These are phyloP conservation scores for Mycena kentingensis DNA, from an alignment of 768 basidiomycete genomes.

Conservation along the genomic window DNA sequence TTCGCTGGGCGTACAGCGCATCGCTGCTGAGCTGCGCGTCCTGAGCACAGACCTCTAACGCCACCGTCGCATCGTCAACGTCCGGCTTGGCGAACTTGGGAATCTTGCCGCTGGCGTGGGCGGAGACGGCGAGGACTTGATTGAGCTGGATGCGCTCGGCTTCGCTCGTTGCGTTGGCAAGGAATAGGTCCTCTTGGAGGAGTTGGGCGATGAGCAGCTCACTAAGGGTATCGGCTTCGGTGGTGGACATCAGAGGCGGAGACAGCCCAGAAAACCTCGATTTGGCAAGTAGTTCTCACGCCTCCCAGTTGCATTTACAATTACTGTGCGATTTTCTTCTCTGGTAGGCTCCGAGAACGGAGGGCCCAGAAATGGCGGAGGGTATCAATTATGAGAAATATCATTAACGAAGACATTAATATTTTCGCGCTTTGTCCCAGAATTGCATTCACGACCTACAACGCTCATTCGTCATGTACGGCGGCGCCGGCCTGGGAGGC, in stretches of 20 bases:
- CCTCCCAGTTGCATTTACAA: too few relatives aligned
- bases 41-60: conserved; percentile 29
- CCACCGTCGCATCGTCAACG: conserved; percentile 30
- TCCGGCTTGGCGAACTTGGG: conserved; percentile 20
- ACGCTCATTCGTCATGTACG: too few relatives aligned
- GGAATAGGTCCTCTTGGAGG: conserved; percentile 34
- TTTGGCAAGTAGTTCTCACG: too few relatives aligned
- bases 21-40: conserved; percentile 34
- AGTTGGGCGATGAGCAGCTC: conserved; percentile 38
- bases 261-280: background rate
- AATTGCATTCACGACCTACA: too few relatives aligned
- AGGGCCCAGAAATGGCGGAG: too few relatives aligned
- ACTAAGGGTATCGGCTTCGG: conserved; percentile 28
- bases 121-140: conserved; percentile 31
- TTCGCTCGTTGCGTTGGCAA: conserved; percentile 26
- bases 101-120: conserved; percentile 27
- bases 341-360: too few relatives aligned
- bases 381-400: too few relatives aligned
- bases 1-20: conserved; percentile 32
- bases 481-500: too few relatives aligned
- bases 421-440: too few relatives aligned
- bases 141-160: conserved; percentile 38
- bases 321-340: too few relatives aligned
- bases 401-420: too few relatives aligned
- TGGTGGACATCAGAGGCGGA: background rate